Percentiles rank a stretch among this genome's conserved stretches.
Evolutionary conservation across 2,329 filamentous ascomycete species (phyloP).

Genomic region (Hypoxylon sp.): DNA sequence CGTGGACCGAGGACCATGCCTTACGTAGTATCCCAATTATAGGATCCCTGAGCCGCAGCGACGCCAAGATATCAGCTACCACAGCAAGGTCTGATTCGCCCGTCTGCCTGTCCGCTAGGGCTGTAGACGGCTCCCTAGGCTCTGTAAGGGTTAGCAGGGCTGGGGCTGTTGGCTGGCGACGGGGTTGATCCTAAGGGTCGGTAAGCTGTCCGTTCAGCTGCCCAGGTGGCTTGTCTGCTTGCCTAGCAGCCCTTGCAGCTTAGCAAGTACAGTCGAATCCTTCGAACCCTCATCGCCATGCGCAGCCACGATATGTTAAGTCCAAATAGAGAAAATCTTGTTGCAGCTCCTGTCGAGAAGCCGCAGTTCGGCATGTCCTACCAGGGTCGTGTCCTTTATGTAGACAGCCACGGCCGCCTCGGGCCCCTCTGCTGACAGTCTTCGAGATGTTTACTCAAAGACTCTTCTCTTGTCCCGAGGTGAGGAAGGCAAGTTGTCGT

Average conservation of each 20-base stretch:
- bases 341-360: constrained; percentile 8
- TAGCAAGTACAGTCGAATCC: constrained; percentile 21
- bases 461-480: background rate
- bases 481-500: constrained; percentile 8
- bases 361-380: constrained; percentile 19
- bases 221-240: too few species aligned
- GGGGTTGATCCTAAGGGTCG: constrained; percentile 1
- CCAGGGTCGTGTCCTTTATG: constrained; percentile 7
- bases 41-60: constrained; percentile 24
- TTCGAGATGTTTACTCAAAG: constrained; percentile 10
- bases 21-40: constrained; percentile 17
- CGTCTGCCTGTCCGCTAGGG: constrained; percentile 17
- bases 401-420: constrained; percentile 15
- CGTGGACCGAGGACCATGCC: too few species aligned
- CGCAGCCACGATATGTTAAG: constrained; percentile 30
- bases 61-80: constrained; percentile 24
- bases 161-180: background rate
- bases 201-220: too few species aligned
- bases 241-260: too few species aligned
- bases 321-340: constrained; percentile 9
- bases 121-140: constrained; percentile 4
- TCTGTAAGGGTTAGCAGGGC: too few species aligned
- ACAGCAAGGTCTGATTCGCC: too few species aligned
- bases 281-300: constrained; percentile 24
- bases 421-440: background rate